phyloP scores from a whole-genome alignment of 176 grass and related monocot species.

The Avena insularis region DNA sequence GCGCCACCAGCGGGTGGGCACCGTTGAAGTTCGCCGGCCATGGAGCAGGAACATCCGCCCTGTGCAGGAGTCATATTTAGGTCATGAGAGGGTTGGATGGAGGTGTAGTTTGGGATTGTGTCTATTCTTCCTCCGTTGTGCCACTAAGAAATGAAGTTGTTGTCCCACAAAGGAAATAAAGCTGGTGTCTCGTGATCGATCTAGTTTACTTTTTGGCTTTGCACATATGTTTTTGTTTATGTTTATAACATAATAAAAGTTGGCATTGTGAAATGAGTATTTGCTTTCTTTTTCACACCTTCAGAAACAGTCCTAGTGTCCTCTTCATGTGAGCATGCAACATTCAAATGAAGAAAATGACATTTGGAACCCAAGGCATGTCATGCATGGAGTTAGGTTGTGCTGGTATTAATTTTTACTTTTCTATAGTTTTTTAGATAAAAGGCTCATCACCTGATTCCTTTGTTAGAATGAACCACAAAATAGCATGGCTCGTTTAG shows the following conservation, averaged over 20 bases:
- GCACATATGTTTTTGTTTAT: not conserved
- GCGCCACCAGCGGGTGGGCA: not conserved
- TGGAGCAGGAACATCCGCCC: not conserved
- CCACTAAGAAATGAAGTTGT: no score
- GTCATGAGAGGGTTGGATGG: not conserved
- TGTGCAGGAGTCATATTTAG: not conserved
- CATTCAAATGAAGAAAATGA: not conserved
- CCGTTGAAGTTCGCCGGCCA: not conserved
- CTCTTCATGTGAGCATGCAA: not conserved
- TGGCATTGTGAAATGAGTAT: not conserved
- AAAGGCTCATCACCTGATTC: not conserved
- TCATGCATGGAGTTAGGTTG: not conserved
- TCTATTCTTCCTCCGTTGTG: not conserved
- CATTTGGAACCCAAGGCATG: not conserved
- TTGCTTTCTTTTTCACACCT: not conserved
- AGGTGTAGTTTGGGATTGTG: not conserved
- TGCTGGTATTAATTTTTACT: not conserved
- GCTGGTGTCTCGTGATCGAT: not conserved
- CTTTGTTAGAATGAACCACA: not conserved
- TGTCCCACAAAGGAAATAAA: not conserved
- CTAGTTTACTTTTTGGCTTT: not conserved
- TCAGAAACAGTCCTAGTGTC: not conserved
- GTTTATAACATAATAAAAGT: not conserved
- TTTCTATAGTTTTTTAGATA: not conserved
- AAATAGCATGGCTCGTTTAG: not conserved